These are phyloP conservation scores for Hordeum marinum DNA, from an alignment of 176 grass and related monocot species.

Conservation along the genomic window DNA sequence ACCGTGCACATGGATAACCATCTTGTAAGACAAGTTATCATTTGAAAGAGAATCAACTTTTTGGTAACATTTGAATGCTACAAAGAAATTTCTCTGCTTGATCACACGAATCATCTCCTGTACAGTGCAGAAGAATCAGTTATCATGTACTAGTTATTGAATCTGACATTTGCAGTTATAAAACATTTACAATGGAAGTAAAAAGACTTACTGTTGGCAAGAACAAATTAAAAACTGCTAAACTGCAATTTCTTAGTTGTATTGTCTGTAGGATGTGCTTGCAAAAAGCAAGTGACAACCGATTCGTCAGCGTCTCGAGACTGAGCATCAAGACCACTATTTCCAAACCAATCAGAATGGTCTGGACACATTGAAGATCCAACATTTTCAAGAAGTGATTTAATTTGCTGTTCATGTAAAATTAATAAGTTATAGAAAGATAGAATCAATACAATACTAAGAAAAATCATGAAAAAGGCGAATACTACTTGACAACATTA, in stretches of 20 bases:
- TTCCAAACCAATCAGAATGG: conserved; percentile 82
- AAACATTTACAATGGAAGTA: background rate
- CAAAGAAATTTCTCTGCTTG: conserved; percentile 54
- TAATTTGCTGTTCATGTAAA: conserved; percentile 60
- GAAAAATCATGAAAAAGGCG: conserved; percentile 4
- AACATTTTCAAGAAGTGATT: conserved; percentile 69
- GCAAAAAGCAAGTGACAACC: conserved; percentile 67
- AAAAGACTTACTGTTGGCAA: conserved; percentile 5
- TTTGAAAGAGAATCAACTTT: conserved; percentile 67
- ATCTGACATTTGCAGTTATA: background rate
- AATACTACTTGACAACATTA: conserved; percentile 8
- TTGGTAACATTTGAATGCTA: conserved; percentile 78
- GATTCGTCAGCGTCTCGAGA: conserved; percentile 55
- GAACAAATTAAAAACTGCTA: conserved; percentile 3
- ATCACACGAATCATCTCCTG: conserved; percentile 87
- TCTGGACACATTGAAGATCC: conserved; percentile 88
- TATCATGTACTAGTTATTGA: background rate
- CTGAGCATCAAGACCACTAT: conserved; percentile 42
- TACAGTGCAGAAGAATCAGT: conserved; percentile 27
- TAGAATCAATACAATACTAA: background rate
- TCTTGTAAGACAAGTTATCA: conserved; percentile 72
- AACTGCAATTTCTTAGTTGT: conserved; percentile 92
- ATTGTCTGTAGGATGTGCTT: conserved; percentile 79
- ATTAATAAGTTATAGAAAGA: conserved; percentile 3
- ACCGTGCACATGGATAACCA: conserved; percentile 78